Percentiles rank a stretch among this genome's conserved stretches.
These are phyloP conservation scores for Phytophthora fragariae DNA, from an alignment of 352 stramenopile species.

Conservation along the genomic window DNA sequence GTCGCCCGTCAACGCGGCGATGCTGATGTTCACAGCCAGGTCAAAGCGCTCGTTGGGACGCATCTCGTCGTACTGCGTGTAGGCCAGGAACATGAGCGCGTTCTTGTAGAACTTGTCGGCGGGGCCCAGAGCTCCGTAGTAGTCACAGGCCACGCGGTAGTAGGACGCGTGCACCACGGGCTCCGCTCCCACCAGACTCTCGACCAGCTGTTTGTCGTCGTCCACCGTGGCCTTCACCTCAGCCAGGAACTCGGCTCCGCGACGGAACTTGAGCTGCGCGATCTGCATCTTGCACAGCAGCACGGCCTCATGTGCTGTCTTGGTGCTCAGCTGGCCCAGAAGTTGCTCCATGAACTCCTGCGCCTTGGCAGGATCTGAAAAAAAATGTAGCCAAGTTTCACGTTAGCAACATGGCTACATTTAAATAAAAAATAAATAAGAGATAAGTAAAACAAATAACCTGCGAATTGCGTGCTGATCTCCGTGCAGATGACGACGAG, in stretches of 20 bases:
- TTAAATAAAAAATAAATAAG: conserved; percentile 3
- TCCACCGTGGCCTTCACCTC: conserved; percentile 77
- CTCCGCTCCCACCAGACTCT: conserved; percentile 86
- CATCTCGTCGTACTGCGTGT: conserved; percentile 94
- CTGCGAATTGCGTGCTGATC: conserved; percentile 81
- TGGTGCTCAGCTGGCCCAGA: conserved; percentile 59
- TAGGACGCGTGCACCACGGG: conserved; percentile 95
- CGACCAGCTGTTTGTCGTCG: conserved; percentile 78
- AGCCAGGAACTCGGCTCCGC: conserved; percentile 55
- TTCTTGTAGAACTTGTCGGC: conserved; percentile 97
- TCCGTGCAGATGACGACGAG: conserved; percentile 93
- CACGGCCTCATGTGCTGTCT: conserved; percentile 70
- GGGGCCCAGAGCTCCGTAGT: conserved; percentile 92
- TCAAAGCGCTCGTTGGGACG: conserved; percentile 79
- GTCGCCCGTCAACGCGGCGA: conserved; percentile 97
- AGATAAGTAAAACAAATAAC: conserved; percentile 27
- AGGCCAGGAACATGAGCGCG: conserved; percentile 96
- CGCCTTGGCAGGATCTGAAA: conserved; percentile 63
- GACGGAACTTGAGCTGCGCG: conserved; percentile 74
- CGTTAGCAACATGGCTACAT: conserved; percentile 24
- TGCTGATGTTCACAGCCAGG: conserved; percentile 94
- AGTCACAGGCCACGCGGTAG: conserved; percentile 92
- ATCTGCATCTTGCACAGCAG: conserved; percentile 86
- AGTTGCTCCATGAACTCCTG: conserved; percentile 82
- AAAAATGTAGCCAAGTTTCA: conserved; percentile 5